Percentiles rank a stretch among this genome's conserved stretches.
These are phyloP conservation scores for Ophiostoma populinum DNA, from an alignment of 2,329 filamentous ascomycete genomes.

Conservation along the genomic window DNA sequence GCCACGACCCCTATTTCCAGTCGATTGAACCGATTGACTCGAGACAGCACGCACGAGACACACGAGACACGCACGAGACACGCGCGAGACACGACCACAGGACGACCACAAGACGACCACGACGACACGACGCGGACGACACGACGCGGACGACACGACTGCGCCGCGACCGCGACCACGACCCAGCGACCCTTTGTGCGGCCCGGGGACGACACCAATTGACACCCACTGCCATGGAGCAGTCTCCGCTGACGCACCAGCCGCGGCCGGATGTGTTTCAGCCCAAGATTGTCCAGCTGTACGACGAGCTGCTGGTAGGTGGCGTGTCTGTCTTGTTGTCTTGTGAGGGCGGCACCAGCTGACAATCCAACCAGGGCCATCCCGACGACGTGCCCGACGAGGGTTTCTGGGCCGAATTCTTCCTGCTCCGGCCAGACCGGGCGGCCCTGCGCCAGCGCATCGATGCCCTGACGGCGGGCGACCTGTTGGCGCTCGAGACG, in stretches of 20 bases:
- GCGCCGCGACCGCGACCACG: too few relatives aligned
- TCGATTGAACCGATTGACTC: too few relatives aligned
- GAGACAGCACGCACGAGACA: too few relatives aligned
- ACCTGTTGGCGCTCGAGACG: slow-evolving; percentile 59
- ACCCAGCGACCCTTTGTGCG: too few relatives aligned
- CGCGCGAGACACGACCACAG: too few relatives aligned
- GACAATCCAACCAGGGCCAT: background rate
- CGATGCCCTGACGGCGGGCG: slow-evolving; percentile 51
- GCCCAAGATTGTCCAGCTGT: slow-evolving; percentile 84
- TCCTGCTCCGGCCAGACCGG: slow-evolving; percentile 69
- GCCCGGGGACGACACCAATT: too few relatives aligned
- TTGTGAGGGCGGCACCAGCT: too few relatives aligned
- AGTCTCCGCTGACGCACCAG: slow-evolving; percentile 91
- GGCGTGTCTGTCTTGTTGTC: background rate
- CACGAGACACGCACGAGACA: too few relatives aligned
- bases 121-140: too few relatives aligned
- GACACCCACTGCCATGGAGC: slow-evolving; percentile 10
- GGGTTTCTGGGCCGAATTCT: slow-evolving; percentile 94
- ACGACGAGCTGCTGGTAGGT: slow-evolving; percentile 49
- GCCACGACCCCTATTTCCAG: too few relatives aligned
- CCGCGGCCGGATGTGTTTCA: slow-evolving; percentile 78
- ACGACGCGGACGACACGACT: background rate
- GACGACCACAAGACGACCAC: too few relatives aligned
- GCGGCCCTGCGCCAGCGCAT: slow-evolving; percentile 50
- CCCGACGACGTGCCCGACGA: slow-evolving; percentile 42